Evolutionary conservation across 768 basidiomycete genomes (phyloP).

Genomic region (Grammothele lineata): DNA sequence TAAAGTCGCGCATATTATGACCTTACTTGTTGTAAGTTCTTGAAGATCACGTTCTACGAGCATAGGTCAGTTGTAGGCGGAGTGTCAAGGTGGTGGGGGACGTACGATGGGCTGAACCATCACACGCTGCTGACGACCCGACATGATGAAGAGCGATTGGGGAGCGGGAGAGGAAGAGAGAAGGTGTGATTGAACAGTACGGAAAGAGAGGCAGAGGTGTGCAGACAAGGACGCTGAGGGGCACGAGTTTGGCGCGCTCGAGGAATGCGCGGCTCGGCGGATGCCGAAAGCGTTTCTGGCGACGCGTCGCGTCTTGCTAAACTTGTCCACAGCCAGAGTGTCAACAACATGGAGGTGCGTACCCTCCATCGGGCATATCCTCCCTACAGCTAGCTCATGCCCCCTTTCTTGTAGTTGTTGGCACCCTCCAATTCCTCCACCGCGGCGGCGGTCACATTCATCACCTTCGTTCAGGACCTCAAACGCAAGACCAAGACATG

Average conservation of each 20-base stretch:
- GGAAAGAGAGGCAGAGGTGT: constrained; percentile 11
- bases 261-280: constrained; percentile 8
- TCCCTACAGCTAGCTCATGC: not conserved
- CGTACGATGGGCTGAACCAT: constrained; percentile 99
- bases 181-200: constrained; percentile 1
- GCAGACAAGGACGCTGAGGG: constrained; percentile 2
- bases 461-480: constrained; percentile 98
- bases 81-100: constrained; percentile 9
- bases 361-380: not conserved
- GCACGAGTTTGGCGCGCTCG: constrained; percentile 11
- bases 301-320: constrained; percentile 24
- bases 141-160: constrained; percentile 54
- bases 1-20: too few relatives aligned
- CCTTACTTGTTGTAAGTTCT: constrained; percentile 85
- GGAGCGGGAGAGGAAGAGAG: not conserved
- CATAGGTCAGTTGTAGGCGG: not conserved
- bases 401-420: constrained; percentile 33
- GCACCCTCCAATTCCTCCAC: constrained; percentile 87
- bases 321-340: constrained; percentile 12
- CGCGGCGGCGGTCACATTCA: constrained; percentile 97
- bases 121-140: constrained; percentile 89
- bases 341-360: constrained; percentile 32
- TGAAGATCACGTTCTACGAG: constrained; percentile 90
- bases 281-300: constrained; percentile 15
- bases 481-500: constrained; percentile 96